Base-by-base conservation (phyloP, 129 eudicot species). In the Pittosporum tobira region DNA sequence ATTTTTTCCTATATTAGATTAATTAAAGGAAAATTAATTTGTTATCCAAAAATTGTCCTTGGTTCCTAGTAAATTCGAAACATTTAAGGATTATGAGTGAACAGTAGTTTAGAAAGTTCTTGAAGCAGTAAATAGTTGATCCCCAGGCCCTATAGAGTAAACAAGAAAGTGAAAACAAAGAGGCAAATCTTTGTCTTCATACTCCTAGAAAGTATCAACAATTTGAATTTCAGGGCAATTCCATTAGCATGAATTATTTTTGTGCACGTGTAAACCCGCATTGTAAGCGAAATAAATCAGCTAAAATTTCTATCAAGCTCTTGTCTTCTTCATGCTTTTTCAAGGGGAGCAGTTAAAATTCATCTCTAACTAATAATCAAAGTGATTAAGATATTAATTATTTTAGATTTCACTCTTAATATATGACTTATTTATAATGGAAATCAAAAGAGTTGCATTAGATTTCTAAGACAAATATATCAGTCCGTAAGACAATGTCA, bases 341-440 rank as follows among this genome's bases (percentile, higher is more conserved):
- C 74, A 68, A 71, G 48, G 84, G 76, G 86, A 59, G 86, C 68
- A 67, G 86, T 75, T 80, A 64, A 59, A 61, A 65, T 59, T 68
- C 47, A 53, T 57, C 64, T 31, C 45, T 55, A 43, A 45, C 57
- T 27, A 42, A 37, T 14, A 40, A 42, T 60, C 38, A 30, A 56
- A 64, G 20, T 50, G 48, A 46, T 49, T 28, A 63, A 29, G 2
- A 37, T 15, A 21, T 30, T 19, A n/a, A n/a, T 3, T 54, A 11
- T 5, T 22, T 49, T 12, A 37, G 14, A 8, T 38, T 51, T 37
- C 58, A 37, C 0, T 26, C 42, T 70, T 11, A 27, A n/a, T 44
- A 31, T 54, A 24, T 13, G n/a, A 1, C 14, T 38, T 38, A 38
- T 38, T 1, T 40, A 40, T 40, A 8, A 9, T 29, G 48, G 37